phyloP scores from a whole-genome alignment of 1,139 yeast species.

The Yamadazyma dushanensis region DNA sequence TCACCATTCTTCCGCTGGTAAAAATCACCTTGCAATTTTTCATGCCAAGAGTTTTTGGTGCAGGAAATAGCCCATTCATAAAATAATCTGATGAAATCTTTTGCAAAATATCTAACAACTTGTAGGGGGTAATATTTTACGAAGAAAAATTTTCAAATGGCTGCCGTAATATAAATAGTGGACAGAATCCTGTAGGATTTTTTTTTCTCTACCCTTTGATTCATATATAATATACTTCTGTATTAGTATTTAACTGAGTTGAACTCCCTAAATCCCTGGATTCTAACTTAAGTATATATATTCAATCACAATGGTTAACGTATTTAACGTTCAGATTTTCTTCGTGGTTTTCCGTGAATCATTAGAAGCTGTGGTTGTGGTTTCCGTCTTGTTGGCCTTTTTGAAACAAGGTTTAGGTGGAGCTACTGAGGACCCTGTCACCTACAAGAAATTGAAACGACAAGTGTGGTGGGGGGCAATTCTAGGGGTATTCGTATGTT shows the following conservation, averaged over 20 bases:
- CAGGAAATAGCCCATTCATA: too few species aligned
- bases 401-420: slow-evolving; percentile 80
- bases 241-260: slow-evolving; percentile 3
- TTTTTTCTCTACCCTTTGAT: slow-evolving; percentile 13
- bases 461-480: slow-evolving; percentile 84
- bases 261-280: slow-evolving; percentile 2
- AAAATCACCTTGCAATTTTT: too few species aligned
- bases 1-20: too few species aligned
- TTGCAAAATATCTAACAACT: too few species aligned
- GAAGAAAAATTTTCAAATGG: too few species aligned
- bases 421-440: slow-evolving; percentile 43
- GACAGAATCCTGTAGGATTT: too few species aligned
- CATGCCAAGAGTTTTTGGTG: too few species aligned
- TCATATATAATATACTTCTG: slow-evolving; percentile 5
- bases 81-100: too few species aligned
- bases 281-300: slow-evolving; percentile 3
- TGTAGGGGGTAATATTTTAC: too few species aligned
- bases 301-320: slow-evolving; percentile 24
- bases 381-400: slow-evolving; percentile 86
- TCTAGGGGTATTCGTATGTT: slow-evolving; percentile 70
- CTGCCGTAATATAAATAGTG: too few species aligned
- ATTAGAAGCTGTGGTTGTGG: slow-evolving; percentile 84
- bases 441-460: slow-evolving; percentile 60
- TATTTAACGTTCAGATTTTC: slow-evolving; percentile 62
- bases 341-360: slow-evolving; percentile 90